phyloP scores from a whole-genome alignment of 352 stramenopile genomes.

The Phytophthora chlamydospora region DNA sequence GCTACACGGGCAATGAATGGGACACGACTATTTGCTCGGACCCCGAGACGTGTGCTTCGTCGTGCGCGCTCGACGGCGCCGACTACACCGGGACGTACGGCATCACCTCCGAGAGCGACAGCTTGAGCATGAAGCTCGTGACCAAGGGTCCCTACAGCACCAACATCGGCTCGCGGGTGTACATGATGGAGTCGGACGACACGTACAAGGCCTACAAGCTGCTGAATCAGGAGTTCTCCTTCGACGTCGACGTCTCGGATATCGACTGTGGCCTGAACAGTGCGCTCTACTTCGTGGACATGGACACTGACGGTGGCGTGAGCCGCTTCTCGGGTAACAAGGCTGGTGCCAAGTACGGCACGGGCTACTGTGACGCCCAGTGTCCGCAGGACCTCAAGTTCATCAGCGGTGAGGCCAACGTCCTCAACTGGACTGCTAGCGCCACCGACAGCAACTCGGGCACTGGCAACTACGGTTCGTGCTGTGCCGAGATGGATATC shows the following conservation, averaged over 20 bases:
- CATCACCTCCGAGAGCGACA: slow-evolving; percentile 30
- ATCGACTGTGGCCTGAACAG: slow-evolving; percentile 52
- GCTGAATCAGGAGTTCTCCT: slow-evolving; percentile 58
- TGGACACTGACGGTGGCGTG: slow-evolving; percentile 49
- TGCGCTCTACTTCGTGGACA: slow-evolving; percentile 62
- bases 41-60: slow-evolving; percentile 36
- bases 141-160: slow-evolving; percentile 47
- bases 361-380: slow-evolving; percentile 47
- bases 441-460: slow-evolving; percentile 39
- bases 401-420: slow-evolving; percentile 59
- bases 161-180: slow-evolving; percentile 56
- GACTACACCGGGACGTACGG: slow-evolving; percentile 56
- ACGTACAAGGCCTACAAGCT: slow-evolving; percentile 51
- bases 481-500: slow-evolving; percentile 58
- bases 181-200: slow-evolving; percentile 34
- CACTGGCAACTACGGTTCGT: slow-evolving; percentile 43
- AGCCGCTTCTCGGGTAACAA: slow-evolving; percentile 7
- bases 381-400: slow-evolving; percentile 62
- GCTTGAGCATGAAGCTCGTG: slow-evolving; percentile 45
- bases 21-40: slow-evolving; percentile 45
- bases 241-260: slow-evolving; percentile 53
- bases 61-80: slow-evolving; percentile 50
- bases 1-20: slow-evolving; percentile 53
- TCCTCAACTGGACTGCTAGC: slow-evolving; percentile 39
- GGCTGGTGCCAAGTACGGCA: slow-evolving; percentile 9